Evolutionary conservation across 2,329 filamentous ascomycete genomes (phyloP), one percentile per base, ranked within the genome.

Genomic region (Colletotrichum sp.): DNA sequence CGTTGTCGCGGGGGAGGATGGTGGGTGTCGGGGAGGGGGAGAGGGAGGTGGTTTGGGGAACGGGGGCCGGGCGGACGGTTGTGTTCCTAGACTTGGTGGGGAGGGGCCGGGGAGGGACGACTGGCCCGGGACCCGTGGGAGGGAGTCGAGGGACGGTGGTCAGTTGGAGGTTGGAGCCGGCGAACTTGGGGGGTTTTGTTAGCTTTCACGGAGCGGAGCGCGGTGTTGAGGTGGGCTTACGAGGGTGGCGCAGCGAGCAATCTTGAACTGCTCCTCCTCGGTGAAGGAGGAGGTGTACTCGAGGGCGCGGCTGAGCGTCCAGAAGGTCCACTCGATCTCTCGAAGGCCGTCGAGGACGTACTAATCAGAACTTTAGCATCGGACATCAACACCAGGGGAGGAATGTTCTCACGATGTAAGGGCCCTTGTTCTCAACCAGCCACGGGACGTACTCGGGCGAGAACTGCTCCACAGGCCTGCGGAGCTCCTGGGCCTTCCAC

Each of bases 371-470:
- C 10, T 36, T 71, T 18, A 71, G 59, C 36, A 2, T 6, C 0
- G 36, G 24, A 10, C 21, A 34, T 9, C 36, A 36, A 26, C 10
- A 49, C 8, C 9, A 49, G 9, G 18, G 39, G n/a, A 30, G 15
- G 8, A 15, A 13, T 6, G 34, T 10, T 49, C 66, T 39, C 26
- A 76, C 75, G 13, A 59, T 57, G 57, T 76, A 77, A 24, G 76
- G 76, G 5, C 76, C 73, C 69, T 72, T 65, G 60, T 76, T 76
- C 13, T 73, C 32, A 6, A 76, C 32, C 8, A 77, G 59, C 76
- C 76, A 77, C 16, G 76, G 76, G 15, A 77, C 76, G 34, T 77
- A 69, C 66, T 77, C 76, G 16, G 59, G 18, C 34, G 36, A n/a
- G 16, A 59, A 57, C 59, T 74, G 71, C 65, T 76, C 52, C 32